A percentile compares a stretch with the other conserved stretches of the same genome.
These are phyloP conservation scores for Taphrina betulina DNA, from an alignment of 1,139 yeast species.

Conservation along the genomic window DNA sequence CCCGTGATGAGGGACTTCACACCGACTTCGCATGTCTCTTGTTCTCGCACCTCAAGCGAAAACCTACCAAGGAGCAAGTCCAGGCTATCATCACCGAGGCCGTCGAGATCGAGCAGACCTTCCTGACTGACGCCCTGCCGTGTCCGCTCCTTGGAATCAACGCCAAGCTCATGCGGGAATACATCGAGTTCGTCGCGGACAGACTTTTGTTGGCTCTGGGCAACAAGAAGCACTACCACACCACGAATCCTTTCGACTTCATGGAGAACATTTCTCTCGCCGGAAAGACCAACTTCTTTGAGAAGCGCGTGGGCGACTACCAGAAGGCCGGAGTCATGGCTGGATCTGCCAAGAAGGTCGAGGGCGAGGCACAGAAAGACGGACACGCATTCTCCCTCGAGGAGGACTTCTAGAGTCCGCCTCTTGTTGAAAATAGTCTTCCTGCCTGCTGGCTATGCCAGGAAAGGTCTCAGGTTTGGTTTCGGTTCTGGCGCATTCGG, in stretches of 20 bases:
- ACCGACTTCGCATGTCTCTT: conserved; percentile 96
- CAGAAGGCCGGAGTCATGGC: conserved; percentile 99
- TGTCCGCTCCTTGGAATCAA: conserved; percentile 92
- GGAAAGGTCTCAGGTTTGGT: too few relatives aligned
- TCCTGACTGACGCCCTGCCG: conserved; percentile 91
- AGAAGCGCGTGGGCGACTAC: conserved; percentile 97
- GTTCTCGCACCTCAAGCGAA: conserved; percentile 86
- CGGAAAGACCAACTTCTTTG: conserved; percentile 98
- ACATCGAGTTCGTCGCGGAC: conserved; percentile 97
- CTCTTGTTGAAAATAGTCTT: not conserved
- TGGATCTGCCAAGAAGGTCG: conserved; percentile 48
- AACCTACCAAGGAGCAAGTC: conserved; percentile 76
- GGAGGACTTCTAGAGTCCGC: conserved; percentile 48
- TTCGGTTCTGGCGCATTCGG: not conserved
- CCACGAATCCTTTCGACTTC: conserved; percentile 91
- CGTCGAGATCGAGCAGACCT: conserved; percentile 88
- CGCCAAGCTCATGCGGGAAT: conserved; percentile 87
- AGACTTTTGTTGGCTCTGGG: conserved; percentile 87
- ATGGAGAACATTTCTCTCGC: conserved; percentile 98
- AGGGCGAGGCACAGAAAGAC: conserved; percentile 48
- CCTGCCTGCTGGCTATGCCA: not conserved
- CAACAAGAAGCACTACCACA: conserved; percentile 82
- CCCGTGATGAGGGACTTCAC: conserved; percentile 98
- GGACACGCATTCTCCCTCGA: conserved; percentile 45
- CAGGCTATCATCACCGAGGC: conserved; percentile 91